Percentiles rank a stretch among this genome's conserved stretches.
These are phyloP conservation scores for Candida sojae DNA, from an alignment of 1,139 yeast genomes.

Conservation along the genomic window DNA sequence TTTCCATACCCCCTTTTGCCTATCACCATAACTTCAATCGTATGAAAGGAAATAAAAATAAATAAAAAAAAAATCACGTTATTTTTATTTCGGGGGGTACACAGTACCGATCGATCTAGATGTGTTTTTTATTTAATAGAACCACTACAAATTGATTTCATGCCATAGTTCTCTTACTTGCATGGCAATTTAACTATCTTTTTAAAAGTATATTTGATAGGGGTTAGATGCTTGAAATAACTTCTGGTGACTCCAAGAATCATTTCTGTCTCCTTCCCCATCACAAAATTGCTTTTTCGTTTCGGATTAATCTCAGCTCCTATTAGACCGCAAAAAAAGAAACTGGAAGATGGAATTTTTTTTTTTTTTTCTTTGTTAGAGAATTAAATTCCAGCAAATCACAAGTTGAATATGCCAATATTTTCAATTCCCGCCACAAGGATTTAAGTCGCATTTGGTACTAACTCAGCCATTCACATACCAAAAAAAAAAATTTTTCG, in stretches of 20 bases:
- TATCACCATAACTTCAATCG: too few relatives aligned
- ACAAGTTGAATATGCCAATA: neutral
- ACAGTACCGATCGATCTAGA: too few relatives aligned
- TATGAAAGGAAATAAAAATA: too few relatives aligned
- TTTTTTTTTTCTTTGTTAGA: too few relatives aligned
- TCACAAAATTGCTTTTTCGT: constrained; percentile 4
- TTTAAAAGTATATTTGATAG: too few relatives aligned
- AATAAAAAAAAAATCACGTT: neutral
- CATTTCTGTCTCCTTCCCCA: neutral
- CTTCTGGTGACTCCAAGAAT: neutral
- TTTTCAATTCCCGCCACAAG: neutral
- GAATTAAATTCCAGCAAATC: neutral
- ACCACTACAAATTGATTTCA: too few relatives aligned
- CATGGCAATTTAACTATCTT: too few relatives aligned
- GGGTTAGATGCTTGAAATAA: too few relatives aligned
- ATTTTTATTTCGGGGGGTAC: neutral
- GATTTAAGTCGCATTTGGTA: neutral
- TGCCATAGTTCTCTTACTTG: too few relatives aligned
- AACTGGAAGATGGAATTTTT: neutral
- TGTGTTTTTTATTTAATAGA: too few relatives aligned
- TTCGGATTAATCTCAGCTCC: constrained; percentile 1
- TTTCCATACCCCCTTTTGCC: neutral
- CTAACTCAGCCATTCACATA: neutral
- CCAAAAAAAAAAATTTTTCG: neutral
- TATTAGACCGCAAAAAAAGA: neutral